A percentile compares a stretch with the other conserved stretches of the same genome.
These are phyloP conservation scores for Nematocida sp. DNA, from an alignment of 371 early-diverging fungal genomes.

Conservation along the genomic window DNA sequence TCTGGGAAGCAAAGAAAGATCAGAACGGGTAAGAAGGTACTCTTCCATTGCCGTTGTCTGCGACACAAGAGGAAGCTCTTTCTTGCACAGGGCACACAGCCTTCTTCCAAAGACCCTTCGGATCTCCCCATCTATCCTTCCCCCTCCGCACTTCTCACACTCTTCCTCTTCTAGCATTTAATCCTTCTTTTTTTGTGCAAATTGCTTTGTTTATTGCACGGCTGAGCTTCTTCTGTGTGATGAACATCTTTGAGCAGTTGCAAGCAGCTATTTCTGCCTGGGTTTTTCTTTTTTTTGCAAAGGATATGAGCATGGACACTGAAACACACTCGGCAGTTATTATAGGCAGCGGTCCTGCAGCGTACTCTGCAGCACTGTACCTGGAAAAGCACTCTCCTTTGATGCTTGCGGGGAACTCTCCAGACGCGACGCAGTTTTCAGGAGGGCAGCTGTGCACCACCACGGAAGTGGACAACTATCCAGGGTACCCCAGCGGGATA, in stretches of 20 bases:
- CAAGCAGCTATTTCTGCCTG: neutral
- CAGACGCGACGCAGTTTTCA: constrained; percentile 72
- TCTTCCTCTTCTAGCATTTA: too few species aligned
- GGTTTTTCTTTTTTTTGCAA: constrained; percentile 45
- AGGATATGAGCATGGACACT: constrained; percentile 15
- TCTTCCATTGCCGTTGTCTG: constrained; percentile 59
- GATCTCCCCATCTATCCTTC: constrained; percentile 50
- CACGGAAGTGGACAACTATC: constrained; percentile 66
- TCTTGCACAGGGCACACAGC: constrained; percentile 55
- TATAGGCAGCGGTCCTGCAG: constrained; percentile 80
- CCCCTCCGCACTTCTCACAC: constrained; percentile 53
- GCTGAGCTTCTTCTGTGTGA: too few species aligned
- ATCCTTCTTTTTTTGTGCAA: too few species aligned
- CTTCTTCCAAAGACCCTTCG: constrained; percentile 52
- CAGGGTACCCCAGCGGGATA: constrained; percentile 65
- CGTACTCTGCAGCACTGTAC: constrained; percentile 88
- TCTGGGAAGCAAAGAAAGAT: constrained; percentile 52
- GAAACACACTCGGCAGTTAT: constrained; percentile 57
- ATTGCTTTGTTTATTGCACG: too few species aligned
- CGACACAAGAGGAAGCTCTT: constrained; percentile 54
- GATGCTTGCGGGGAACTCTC: constrained; percentile 90
- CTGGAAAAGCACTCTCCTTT: constrained; percentile 76
- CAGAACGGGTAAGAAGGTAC: constrained; percentile 58
- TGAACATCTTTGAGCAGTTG: neutral
- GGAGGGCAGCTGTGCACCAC: constrained; percentile 70